These are phyloP conservation scores for Metschnikowia picachoensis DNA, from an alignment of 805 yeast genomes.

Conservation along the genomic window DNA sequence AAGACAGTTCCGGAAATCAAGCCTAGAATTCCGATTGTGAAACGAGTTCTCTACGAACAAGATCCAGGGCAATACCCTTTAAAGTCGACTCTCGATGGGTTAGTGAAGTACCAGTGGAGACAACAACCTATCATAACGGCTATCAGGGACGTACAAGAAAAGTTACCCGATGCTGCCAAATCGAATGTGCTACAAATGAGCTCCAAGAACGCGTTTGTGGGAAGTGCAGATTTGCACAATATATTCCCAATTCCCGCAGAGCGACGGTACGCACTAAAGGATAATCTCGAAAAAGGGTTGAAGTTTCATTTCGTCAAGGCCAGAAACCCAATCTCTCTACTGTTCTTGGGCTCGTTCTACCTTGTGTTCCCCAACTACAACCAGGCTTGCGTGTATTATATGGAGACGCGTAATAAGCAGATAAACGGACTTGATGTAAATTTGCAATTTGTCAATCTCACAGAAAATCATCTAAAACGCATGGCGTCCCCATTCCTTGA, in stretches of 20 bases:
- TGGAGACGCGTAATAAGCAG: slow-evolving; percentile 46
- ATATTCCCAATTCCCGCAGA: slow-evolving; percentile 35
- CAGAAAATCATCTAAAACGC: slow-evolving; percentile 20
- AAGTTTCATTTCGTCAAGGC: slow-evolving; percentile 44
- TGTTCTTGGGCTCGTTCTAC: slow-evolving; percentile 48
- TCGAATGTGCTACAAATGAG: slow-evolving; percentile 36
- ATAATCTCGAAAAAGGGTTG: slow-evolving; percentile 21
- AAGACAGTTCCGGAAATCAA: slow-evolving; percentile 28
- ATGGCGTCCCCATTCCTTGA: slow-evolving; percentile 31
- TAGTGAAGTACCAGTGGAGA: slow-evolving; percentile 30
- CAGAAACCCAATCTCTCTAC: slow-evolving; percentile 43
- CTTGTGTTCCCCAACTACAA: slow-evolving; percentile 45
- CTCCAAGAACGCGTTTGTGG: slow-evolving; percentile 37
- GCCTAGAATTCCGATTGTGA: slow-evolving; percentile 25
- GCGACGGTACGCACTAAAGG: slow-evolving; percentile 24
- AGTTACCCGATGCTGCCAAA: background rate
- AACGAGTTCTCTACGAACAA: slow-evolving; percentile 26
- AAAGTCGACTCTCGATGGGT: slow-evolving; percentile 25
- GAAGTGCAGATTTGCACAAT: slow-evolving; percentile 37
- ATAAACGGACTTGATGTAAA: slow-evolving; percentile 49
- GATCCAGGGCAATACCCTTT: slow-evolving; percentile 6
- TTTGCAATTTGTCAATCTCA: slow-evolving; percentile 41
- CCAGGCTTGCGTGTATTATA: slow-evolving; percentile 49
- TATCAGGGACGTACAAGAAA: slow-evolving; percentile 20
- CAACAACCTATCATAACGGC: slow-evolving; percentile 28